These are phyloP conservation scores for Lithocarpus polystachyus DNA, from an alignment of 306 rosid species.

Conservation along the genomic window DNA sequence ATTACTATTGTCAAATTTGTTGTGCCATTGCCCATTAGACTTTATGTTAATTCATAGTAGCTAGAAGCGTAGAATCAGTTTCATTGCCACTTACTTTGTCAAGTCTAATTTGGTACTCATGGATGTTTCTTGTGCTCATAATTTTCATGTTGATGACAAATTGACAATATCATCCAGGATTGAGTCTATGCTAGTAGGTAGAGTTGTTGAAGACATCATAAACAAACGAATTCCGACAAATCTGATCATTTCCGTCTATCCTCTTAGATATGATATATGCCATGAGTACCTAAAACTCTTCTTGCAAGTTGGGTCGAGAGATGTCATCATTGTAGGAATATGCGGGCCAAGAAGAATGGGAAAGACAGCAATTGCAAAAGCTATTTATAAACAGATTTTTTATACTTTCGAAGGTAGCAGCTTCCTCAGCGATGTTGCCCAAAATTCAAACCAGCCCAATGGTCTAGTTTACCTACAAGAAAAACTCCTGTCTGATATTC, in stretches of 20 bases:
- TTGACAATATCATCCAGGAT: neutral
- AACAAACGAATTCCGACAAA: slow-evolving; percentile 3
- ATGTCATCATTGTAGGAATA: slow-evolving; percentile 6
- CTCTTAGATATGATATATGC: neutral
- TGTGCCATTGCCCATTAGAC: no score
- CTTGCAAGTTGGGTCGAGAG: slow-evolving; percentile 3
- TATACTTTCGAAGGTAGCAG: slow-evolving; percentile 19
- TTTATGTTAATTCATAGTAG: neutral
- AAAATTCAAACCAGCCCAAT: neutral
- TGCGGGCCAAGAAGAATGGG: slow-evolving; percentile 23
- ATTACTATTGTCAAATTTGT: no score
- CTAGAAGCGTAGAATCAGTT: no score
- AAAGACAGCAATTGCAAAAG: slow-evolving; percentile 19
- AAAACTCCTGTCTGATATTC: slow-evolving; percentile 4
- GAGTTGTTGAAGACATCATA: neutral
- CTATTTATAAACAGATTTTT: neutral
- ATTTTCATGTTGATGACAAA: neutral
- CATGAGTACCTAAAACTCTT: slow-evolving; percentile 12
- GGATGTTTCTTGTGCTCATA: neutral
- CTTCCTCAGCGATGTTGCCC: neutral
- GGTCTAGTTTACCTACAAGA: slow-evolving; percentile 3
- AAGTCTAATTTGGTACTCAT: neutral
- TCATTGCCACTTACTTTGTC: no score
- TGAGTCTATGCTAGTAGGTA: neutral
- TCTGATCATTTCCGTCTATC: slow-evolving; percentile 16